phyloP scores from a whole-genome alignment of 805 yeast genomes.

The Myxozyma geophila region DNA sequence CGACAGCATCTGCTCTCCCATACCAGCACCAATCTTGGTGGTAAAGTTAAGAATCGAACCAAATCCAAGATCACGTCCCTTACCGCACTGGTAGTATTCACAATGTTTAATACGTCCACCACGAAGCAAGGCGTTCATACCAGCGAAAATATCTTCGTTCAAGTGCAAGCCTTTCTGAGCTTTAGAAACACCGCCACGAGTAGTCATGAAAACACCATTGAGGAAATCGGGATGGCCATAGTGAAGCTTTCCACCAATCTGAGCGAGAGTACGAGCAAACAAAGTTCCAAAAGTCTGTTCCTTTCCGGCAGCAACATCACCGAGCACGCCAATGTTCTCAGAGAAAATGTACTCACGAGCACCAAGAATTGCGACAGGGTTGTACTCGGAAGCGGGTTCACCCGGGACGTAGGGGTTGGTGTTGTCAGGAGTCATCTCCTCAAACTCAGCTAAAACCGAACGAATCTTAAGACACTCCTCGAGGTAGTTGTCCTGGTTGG shows the following conservation, averaged over 20 bases:
- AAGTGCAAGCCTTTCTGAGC: constrained; percentile 92
- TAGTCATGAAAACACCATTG: constrained; percentile 88
- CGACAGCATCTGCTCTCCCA: constrained; percentile 95
- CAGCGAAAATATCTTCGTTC: constrained; percentile 95
- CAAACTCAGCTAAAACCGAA: constrained; percentile 87
- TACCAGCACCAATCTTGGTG: constrained; percentile 95
- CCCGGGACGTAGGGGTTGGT: constrained; percentile 65
- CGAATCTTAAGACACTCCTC: constrained; percentile 93
- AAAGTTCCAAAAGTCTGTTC: constrained; percentile 97
- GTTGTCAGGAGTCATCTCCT: constrained; percentile 64
- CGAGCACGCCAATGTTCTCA: constrained; percentile 88
- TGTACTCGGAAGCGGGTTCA: constrained; percentile 45
- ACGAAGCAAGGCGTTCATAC: constrained; percentile 84
- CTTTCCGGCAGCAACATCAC: constrained; percentile 96
- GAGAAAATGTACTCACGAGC: constrained; percentile 95
- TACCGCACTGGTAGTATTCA: constrained; percentile 95
- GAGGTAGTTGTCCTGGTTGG: constrained; percentile 92
- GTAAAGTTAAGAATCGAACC: constrained; percentile 91
- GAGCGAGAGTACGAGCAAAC: constrained; percentile 90
- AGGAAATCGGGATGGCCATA: constrained; percentile 97
- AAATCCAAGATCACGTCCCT: constrained; percentile 94
- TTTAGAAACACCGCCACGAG: constrained; percentile 93
- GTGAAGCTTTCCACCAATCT: constrained; percentile 91
- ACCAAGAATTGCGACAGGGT: constrained; percentile 89
- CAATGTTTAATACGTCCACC: constrained; percentile 96